Percentiles rank a stretch among this genome's conserved stretches.
Evolutionary conservation across 192 early-diverging fungal genomes (phyloP).

Genomic region (Geranomyces michiganensis): DNA sequence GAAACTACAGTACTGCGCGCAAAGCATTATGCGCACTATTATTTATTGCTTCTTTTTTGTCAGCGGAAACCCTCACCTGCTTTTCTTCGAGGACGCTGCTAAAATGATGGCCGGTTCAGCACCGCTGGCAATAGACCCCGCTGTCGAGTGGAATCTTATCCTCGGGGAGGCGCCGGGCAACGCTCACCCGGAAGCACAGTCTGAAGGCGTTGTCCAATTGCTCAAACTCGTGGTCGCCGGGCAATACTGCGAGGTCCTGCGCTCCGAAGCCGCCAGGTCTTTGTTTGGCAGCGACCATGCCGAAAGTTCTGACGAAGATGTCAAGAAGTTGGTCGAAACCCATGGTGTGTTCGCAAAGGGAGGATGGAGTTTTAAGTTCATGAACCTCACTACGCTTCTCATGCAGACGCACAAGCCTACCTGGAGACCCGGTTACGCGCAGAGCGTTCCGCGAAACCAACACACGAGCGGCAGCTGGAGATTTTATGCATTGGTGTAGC

Average conservation of each 20-base stretch:
- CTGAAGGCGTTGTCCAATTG: neutral
- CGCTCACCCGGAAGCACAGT: no score
- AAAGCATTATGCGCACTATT: no score
- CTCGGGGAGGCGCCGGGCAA: neutral
- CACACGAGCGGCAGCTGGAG: slow-evolving; percentile 25
- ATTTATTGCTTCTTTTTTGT: no score
- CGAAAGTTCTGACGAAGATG: neutral
- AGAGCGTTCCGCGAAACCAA: neutral
- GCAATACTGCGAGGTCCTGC: slow-evolving; percentile 8
- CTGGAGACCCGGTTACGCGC: neutral
- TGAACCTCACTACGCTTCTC: neutral
- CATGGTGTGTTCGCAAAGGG: neutral
- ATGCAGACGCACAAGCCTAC: neutral
- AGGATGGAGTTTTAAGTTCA: neutral
- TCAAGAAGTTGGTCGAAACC: neutral
- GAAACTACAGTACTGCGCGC: no score
- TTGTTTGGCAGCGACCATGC: slow-evolving; percentile 1
- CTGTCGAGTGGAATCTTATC: neutral
- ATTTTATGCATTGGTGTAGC: slow-evolving; percentile 67
- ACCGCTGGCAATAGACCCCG: no score
- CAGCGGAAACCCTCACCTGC: no score
- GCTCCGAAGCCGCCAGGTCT: neutral
- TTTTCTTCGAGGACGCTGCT: no score
- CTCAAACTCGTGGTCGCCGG: neutral
- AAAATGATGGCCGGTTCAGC: no score